Conservation (phyloP, 2,329 filamentous ascomycete species). For the Cladosporium sp. region DNA sequence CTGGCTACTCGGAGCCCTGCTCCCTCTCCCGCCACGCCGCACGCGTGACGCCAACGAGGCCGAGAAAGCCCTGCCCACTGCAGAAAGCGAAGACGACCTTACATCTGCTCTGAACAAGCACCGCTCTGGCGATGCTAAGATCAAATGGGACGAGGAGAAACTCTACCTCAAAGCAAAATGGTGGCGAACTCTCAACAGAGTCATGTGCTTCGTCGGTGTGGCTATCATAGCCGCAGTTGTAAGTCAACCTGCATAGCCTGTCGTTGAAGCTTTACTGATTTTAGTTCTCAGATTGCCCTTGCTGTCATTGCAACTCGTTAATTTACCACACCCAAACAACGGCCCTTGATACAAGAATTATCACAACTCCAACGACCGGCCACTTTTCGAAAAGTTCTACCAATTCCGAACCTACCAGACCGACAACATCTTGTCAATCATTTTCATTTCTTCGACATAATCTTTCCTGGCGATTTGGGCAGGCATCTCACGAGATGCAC, state of each 20-base stretch:
- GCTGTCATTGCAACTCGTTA: constrained; percentile 35
- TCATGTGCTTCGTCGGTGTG: constrained; percentile 41
- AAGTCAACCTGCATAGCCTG: constrained; percentile 22
- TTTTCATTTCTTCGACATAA: not conserved
- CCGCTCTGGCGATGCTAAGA: constrained; percentile 32
- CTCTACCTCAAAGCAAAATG: constrained; percentile 37
- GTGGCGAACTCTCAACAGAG: constrained; percentile 40
- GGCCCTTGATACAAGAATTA: not conserved
- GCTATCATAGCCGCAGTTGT: constrained; percentile 38
- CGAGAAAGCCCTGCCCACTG: constrained; percentile 23
- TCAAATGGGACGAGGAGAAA: constrained; percentile 35
- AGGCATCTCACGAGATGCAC: constrained; percentile 5
- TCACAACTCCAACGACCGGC: not conserved
- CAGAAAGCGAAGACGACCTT: constrained; percentile 30
- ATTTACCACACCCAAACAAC: not conserved
- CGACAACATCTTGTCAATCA: not conserved
- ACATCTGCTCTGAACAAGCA: constrained; percentile 32
- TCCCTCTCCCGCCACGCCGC: constrained; percentile 36
- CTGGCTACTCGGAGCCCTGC: constrained; percentile 38
- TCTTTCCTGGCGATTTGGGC: not conserved
- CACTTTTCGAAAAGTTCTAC: not conserved
- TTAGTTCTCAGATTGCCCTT: constrained; percentile 34
- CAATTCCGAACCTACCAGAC: not conserved
- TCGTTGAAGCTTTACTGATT: constrained; percentile 6
- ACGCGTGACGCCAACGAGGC: constrained; percentile 22